A percentile compares a stretch with the other conserved stretches of the same genome.
Conservation (phyloP, 2,329 filamentous ascomycete genomes). For the Seiridium cupressi region DNA sequence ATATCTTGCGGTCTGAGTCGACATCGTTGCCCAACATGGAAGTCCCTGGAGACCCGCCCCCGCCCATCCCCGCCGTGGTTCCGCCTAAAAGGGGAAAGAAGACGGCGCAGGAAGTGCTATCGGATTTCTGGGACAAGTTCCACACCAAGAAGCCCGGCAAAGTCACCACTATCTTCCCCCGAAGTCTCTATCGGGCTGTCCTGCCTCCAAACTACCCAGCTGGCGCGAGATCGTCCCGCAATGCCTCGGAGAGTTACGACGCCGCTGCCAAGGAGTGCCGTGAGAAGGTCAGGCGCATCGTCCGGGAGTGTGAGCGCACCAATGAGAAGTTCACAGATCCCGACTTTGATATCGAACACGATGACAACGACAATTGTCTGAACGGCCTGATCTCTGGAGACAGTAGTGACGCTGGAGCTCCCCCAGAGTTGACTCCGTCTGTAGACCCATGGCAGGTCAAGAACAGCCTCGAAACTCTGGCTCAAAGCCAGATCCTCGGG, state of each 20-base stretch:
- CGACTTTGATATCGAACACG: constrained; percentile 41
- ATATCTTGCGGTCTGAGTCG: background rate
- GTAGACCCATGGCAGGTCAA: constrained; percentile 17
- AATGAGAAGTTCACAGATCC: constrained; percentile 45
- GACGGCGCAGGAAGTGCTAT: constrained; percentile 37
- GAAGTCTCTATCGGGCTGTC: constrained; percentile 34
- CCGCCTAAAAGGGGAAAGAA: constrained; percentile 20
- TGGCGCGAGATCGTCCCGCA: constrained; percentile 28
- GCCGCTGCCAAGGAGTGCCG: constrained; percentile 37
- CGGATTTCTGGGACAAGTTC: constrained; percentile 41
- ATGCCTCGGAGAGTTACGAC: constrained; percentile 41
- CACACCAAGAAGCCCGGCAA: constrained; percentile 39
- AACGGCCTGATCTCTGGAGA: constrained; percentile 11
- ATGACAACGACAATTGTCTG: constrained; percentile 35
- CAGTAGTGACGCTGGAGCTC: constrained; percentile 5
- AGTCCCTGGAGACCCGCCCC: constrained; percentile 5
- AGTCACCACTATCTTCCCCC: constrained; percentile 43
- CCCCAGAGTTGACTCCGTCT: constrained; percentile 8
- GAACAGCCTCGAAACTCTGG: constrained; percentile 19
- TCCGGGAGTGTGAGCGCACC: constrained; percentile 43
- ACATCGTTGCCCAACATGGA: background rate
- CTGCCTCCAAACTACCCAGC: constrained; percentile 22
- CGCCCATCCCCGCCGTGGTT: background rate
- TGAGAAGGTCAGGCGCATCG: constrained; percentile 35
- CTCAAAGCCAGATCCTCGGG: constrained; percentile 18